phyloP scores from a whole-genome alignment of 129 eudicot genomes.

The Flaveria ramosissima region DNA sequence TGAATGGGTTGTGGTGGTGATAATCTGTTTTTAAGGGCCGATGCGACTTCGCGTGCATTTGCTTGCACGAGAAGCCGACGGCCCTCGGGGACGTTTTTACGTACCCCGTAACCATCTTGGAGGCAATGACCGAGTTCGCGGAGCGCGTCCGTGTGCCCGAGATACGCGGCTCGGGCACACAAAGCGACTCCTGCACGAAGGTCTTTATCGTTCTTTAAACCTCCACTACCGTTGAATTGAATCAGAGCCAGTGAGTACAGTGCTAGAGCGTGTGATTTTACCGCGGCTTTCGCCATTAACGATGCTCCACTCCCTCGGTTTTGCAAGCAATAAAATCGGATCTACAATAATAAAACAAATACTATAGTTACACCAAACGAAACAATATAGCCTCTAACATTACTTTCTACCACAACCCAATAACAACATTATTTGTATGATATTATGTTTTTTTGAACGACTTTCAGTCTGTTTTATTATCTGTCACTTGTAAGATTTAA shows the following conservation, averaged over 20 bases:
- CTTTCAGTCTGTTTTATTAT: no score
- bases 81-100: conserved; percentile 36
- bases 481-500: no score
- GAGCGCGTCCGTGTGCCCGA: conserved; percentile 52
- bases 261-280: conserved; percentile 51
- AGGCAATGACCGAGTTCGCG: conserved; percentile 59
- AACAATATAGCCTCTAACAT: no score
- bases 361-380: neutral
- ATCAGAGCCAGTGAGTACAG: conserved; percentile 59
- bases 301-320: conserved; percentile 48
- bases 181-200: conserved; percentile 51
- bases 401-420: no score
- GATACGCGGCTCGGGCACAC: conserved; percentile 56
- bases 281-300: conserved; percentile 63
- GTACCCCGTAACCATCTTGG: conserved; percentile 66
- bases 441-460: neutral
- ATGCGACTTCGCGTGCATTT: conserved; percentile 44
- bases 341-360: conserved; percentile 30
- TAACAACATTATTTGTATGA: neutral
- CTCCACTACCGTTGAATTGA: conserved; percentile 66
- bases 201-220: conserved; percentile 37
- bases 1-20: conserved; percentile 9
- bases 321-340: conserved; percentile 59
- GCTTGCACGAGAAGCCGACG: conserved; percentile 49
- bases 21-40: neutral